These are phyloP conservation scores for Pterocarpus macrocarpus DNA, from an alignment of 306 rosid genomes.

Conservation along the genomic window DNA sequence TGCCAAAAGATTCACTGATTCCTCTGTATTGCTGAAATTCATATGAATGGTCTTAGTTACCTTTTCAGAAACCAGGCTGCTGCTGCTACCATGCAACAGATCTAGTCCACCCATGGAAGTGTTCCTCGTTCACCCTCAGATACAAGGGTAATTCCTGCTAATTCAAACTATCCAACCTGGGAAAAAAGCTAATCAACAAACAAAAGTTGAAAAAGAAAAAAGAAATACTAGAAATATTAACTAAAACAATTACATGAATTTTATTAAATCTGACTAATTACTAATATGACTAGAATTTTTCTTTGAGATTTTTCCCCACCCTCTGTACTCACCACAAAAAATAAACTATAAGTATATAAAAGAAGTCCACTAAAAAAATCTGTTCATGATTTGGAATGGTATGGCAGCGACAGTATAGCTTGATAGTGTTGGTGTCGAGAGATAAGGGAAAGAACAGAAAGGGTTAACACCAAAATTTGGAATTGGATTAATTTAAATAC, in stretches of 20 bases:
- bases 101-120: slow-evolving; percentile 99
- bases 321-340: background rate
- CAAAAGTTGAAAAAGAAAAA: no score
- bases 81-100: slow-evolving; percentile 81
- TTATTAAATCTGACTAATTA: no score
- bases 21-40: slow-evolving; percentile 14
- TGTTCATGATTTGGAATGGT: background rate
- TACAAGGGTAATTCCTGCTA: slow-evolving; percentile 88
- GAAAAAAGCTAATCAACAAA: slow-evolving; percentile 29
- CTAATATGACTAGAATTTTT: background rate
- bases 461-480: background rate
- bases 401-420: background rate
- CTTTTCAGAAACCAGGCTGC: slow-evolving; percentile 92
- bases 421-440: background rate
- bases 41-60: slow-evolving; percentile 50
- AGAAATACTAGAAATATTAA: no score
- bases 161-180: slow-evolving; percentile 94
- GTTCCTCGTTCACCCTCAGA: slow-evolving; percentile 97
- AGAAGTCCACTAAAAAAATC: background rate
- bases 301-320: background rate
- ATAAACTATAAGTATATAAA: no score
- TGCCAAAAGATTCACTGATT: slow-evolving; percentile 32
- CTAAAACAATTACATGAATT: no score
- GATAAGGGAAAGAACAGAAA: background rate
- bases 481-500: background rate